Conservation (phyloP, 768 basidiomycete genomes). For the Lactarius hatsudake region DNA sequence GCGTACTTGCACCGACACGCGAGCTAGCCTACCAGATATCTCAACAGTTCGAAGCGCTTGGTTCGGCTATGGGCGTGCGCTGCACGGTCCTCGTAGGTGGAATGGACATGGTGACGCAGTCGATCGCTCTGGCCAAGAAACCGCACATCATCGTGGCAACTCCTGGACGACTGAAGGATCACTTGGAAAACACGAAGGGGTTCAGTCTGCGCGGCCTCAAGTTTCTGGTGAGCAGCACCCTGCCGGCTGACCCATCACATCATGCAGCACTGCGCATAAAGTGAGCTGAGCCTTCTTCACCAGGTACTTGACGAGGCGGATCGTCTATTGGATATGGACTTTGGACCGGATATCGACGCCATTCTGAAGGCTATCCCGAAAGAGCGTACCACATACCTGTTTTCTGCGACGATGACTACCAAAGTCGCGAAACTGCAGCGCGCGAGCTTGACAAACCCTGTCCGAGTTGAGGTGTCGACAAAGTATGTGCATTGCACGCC, state of each 20-base stretch:
- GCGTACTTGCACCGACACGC: constrained; percentile 94
- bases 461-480: constrained; percentile 86
- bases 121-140: constrained; percentile 87
- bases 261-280: not conserved
- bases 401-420: constrained; percentile 98
- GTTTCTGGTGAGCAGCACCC: constrained; percentile 65
- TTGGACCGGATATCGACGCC: constrained; percentile 92
- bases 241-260: not conserved
- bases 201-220: constrained; percentile 84
- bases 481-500: constrained; percentile 58
- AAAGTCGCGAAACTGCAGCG: constrained; percentile 96
- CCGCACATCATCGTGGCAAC: constrained; percentile 96
- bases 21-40: constrained; percentile 98
- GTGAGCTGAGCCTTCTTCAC: constrained; percentile 5
- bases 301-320: constrained; percentile 99
- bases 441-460: constrained; percentile 90
- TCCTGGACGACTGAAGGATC: constrained; percentile 88
- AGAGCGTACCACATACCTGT: constrained; percentile 92
- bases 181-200: constrained; percentile 96
- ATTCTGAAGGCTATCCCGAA: constrained; percentile 93
- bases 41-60: constrained; percentile 92
- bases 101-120: constrained; percentile 86
- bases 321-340: constrained; percentile 93
- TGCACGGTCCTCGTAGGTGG: constrained; percentile 94
- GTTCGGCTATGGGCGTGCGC: constrained; percentile 89